Conservation (phyloP, 169 alveolate genomes). For the Plasmodium gonderi region DNA sequence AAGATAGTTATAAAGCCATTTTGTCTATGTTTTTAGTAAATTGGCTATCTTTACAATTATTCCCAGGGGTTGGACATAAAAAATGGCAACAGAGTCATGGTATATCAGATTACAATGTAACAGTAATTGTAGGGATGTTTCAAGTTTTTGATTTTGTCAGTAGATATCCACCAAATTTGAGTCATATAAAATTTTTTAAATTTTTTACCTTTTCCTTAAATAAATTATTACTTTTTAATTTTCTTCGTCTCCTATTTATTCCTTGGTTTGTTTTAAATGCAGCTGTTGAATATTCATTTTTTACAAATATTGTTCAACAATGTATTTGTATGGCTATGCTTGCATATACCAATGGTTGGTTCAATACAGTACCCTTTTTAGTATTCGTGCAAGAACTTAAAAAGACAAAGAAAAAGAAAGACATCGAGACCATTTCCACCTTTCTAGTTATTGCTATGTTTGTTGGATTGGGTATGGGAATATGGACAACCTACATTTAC, state of each 20-base stretch:
- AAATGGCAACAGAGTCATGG: constrained; percentile 51
- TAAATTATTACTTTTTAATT: constrained; percentile 26
- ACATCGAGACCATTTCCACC: constrained; percentile 34
- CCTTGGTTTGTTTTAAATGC: constrained; percentile 68
- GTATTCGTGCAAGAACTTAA: constrained; percentile 54
- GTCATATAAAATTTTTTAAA: constrained; percentile 25
- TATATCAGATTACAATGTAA: constrained; percentile 27
- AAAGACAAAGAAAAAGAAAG: constrained; percentile 35
- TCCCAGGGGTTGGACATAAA: constrained; percentile 64
- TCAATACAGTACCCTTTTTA: constrained; percentile 56
- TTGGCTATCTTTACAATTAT: constrained; percentile 49
- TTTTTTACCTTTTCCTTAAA: constrained; percentile 48
- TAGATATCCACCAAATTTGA: constrained; percentile 56
- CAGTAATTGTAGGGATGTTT: constrained; percentile 70
- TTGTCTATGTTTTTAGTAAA: constrained; percentile 36
- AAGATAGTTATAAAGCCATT: constrained; percentile 68
- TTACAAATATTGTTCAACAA: constrained; percentile 31
- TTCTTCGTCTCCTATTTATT: constrained; percentile 24
- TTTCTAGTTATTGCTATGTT: constrained; percentile 62
- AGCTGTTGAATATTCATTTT: not conserved
- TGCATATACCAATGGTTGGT: constrained; percentile 74
- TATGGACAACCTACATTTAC: constrained; percentile 55
- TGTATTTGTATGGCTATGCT: constrained; percentile 55
- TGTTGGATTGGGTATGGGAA: constrained; percentile 43
- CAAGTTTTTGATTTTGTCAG: constrained; percentile 74